Conservation (phyloP, 169 alveolate genomes). For the Sarcocystis neurona region DNA sequence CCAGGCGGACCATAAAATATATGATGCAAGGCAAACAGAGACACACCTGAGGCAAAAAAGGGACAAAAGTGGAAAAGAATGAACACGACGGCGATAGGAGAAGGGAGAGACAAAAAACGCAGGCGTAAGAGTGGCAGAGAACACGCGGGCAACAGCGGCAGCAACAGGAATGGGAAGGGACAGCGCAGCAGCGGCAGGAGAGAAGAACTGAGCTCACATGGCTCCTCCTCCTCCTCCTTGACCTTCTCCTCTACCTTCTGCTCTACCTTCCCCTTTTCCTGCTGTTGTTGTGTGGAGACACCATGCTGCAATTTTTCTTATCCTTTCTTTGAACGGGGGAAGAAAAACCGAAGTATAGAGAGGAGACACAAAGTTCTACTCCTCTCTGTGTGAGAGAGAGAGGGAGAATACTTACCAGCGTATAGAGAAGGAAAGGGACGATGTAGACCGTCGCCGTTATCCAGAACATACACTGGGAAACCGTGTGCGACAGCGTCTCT, state of each 20-base stretch:
- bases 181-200: neutral
- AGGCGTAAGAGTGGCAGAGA: neutral
- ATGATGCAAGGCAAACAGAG: constrained; percentile 41
- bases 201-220: neutral
- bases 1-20: constrained; percentile 38
- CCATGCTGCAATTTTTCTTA: neutral
- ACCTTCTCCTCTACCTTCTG: neutral
- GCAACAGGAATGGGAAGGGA: neutral
- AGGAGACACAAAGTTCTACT: neutral
- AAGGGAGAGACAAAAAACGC: neutral
- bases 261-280: neutral
- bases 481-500: constrained; percentile 28
- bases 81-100: neutral
- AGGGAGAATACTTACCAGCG: neutral
- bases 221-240: constrained; percentile 15
- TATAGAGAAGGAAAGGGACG: constrained; percentile 2
- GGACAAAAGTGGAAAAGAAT: neutral
- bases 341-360: neutral
- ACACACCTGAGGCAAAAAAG: neutral
- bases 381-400: neutral
- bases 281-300: constrained; percentile 1
- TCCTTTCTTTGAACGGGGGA: neutral
- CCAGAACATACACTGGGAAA: constrained; percentile 26
- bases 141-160: neutral
- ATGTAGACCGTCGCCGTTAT: constrained; percentile 1